Evolutionary conservation across 2,329 filamentous ascomycete species (phyloP).

Genomic region (Penicillium verrucosum): DNA sequence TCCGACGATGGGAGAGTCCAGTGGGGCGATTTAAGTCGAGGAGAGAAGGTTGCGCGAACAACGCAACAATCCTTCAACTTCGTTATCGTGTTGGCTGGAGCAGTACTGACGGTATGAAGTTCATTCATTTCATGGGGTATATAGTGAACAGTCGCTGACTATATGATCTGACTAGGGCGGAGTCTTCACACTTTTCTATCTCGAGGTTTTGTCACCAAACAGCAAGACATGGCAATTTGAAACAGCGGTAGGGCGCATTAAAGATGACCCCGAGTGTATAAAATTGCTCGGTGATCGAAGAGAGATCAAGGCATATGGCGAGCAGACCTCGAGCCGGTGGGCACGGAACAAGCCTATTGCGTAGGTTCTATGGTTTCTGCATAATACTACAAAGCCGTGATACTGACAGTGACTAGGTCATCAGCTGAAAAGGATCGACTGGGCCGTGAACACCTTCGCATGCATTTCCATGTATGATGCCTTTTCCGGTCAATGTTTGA

Average conservation of each 20-base stretch:
- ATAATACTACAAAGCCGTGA: not conserved
- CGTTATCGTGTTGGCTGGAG: constrained; percentile 68
- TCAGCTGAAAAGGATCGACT: constrained; percentile 66
- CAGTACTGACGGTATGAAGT: constrained; percentile 66
- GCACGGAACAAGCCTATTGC: constrained; percentile 60
- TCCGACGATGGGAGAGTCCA: constrained; percentile 80
- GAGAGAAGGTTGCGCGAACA: constrained; percentile 77
- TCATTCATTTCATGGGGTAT: not conserved
- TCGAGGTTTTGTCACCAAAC: constrained; percentile 77
- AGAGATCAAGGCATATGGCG: constrained; percentile 77
- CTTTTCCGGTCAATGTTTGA: not conserved
- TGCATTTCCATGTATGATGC: constrained; percentile 73
- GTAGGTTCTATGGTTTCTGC: constrained; percentile 26
- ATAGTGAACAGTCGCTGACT: not conserved
- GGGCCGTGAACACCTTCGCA: constrained; percentile 75
- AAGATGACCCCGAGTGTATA: constrained; percentile 66
- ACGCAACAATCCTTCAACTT: constrained; percentile 92
- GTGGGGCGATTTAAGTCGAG: constrained; percentile 71
- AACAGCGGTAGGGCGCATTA: constrained; percentile 75
- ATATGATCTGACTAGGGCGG: constrained; percentile 53
- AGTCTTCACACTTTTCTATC: constrained; percentile 75
- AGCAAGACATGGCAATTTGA: constrained; percentile 89
- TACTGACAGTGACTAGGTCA: constrained; percentile 48
- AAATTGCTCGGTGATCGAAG: constrained; percentile 71
- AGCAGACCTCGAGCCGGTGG: constrained; percentile 79